These are phyloP conservation scores for Leucaena leucocephala DNA, from an alignment of 306 rosid genomes.

Conservation along the genomic window DNA sequence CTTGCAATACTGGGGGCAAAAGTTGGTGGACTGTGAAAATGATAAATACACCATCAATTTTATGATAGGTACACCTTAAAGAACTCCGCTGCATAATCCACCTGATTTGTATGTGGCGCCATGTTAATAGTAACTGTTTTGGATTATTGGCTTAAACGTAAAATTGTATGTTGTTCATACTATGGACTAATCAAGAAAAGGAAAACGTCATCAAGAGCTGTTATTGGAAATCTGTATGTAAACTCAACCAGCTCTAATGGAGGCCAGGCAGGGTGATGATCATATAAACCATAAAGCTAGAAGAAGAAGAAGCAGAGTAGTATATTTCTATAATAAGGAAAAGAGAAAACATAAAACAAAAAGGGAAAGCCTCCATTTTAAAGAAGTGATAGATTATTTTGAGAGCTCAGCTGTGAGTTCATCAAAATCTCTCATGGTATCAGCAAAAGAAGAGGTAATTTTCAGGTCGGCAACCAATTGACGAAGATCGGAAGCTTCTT, in stretches of 20 bases:
- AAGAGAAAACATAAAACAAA: background rate
- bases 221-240: constrained; percentile 41
- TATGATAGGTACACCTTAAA: constrained; percentile 3
- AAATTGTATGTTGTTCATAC: background rate
- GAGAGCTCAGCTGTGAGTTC: constrained; percentile 59
- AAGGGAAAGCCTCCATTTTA: constrained; percentile 40
- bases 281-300: constrained; percentile 16
- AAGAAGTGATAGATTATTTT: constrained; percentile 49
- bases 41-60: constrained; percentile 33
- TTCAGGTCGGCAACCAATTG: constrained; percentile 59
- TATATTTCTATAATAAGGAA: background rate
- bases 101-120: constrained; percentile 62
- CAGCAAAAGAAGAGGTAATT: constrained; percentile 49
- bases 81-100: constrained; percentile 24
- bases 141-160: constrained; percentile 2
- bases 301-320: constrained; percentile 7
- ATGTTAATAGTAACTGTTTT: constrained; percentile 37
- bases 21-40: constrained; percentile 44
- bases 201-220: constrained; percentile 36
- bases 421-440: constrained; percentile 53
- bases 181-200: constrained; percentile 13
- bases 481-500: constrained; percentile 68
- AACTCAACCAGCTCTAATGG: constrained; percentile 40
- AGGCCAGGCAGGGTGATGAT: constrained; percentile 35
- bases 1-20: background rate